phyloP scores from a whole-genome alignment of 306 rosid species.

The Prunus mume region DNA sequence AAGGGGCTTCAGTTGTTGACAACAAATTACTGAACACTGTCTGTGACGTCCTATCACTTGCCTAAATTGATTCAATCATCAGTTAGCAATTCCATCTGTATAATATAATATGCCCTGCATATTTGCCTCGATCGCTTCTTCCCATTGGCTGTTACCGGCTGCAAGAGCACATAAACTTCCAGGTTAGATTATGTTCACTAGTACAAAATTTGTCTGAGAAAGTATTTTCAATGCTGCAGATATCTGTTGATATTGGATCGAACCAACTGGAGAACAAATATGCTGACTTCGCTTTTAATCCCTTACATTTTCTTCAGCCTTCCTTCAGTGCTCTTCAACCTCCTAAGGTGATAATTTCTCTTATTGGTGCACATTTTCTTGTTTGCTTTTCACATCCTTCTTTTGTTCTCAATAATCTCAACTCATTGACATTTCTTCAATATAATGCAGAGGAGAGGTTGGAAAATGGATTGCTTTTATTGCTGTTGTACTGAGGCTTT shows the following conservation, averaged over 20 bases:
- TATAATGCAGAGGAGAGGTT: constrained; percentile 55
- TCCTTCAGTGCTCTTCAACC: constrained; percentile 56
- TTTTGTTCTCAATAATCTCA: not conserved
- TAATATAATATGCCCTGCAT: too few relatives aligned
- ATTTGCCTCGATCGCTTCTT: not conserved
- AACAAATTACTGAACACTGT: too few relatives aligned
- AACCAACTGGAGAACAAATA: constrained; percentile 89
- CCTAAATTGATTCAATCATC: too few relatives aligned
- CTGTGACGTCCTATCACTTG: too few relatives aligned
- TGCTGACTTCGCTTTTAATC: constrained; percentile 76
- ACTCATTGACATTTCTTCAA: not conserved
- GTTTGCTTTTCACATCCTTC: not conserved
- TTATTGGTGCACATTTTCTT: not conserved
- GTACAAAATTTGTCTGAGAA: not conserved
- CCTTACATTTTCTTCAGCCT: constrained; percentile 89
- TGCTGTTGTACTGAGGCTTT: constrained; percentile 76
- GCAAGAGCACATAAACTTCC: not conserved
- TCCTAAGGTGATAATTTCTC: constrained; percentile 47
- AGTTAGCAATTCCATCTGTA: too few relatives aligned
- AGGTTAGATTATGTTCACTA: not conserved
- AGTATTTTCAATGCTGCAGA: constrained; percentile 38
- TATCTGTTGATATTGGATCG: constrained; percentile 83
- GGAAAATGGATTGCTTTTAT: constrained; percentile 83
- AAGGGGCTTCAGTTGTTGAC: not conserved
- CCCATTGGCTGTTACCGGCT: too few relatives aligned